phyloP scores from a whole-genome alignment of 768 basidiomycete species.

The Suillus alpinus region DNA sequence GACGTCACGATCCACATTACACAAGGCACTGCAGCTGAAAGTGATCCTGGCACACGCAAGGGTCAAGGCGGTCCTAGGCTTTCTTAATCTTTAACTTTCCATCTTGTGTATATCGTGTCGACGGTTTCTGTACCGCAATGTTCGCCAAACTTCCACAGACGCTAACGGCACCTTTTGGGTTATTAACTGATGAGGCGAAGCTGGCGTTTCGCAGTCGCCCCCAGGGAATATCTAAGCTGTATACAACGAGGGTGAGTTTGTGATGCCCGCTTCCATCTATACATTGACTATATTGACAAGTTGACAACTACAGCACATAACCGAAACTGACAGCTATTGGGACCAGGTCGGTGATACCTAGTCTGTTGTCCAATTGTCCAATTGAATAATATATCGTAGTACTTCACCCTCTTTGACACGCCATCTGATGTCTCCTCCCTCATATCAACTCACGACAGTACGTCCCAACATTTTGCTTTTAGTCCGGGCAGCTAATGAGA shows the following conservation, averaged over 20 bases:
- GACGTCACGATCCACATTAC: not conserved
- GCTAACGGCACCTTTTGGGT: conserved; percentile 71
- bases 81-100: not conserved
- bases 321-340: conserved; percentile 81
- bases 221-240: conserved; percentile 74
- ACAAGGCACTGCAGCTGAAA: not conserved
- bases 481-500: conserved; percentile 8
- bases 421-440: conserved; percentile 90
- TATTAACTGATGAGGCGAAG: conserved; percentile 85
- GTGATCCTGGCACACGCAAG: not conserved
- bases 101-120: not conserved
- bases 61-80: not conserved
- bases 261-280: not conserved
- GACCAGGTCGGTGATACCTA: conserved; percentile 60
- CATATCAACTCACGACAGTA: conserved; percentile 82
- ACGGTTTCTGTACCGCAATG: conserved; percentile 34
- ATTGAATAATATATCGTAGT: conserved; percentile 43
- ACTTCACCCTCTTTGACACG: conserved; percentile 81
- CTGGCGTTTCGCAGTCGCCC: conserved; percentile 84
- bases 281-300: conserved; percentile 4
- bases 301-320: conserved; percentile 56
- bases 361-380: not conserved
- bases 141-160: conserved; percentile 71
- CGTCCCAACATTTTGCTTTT: conserved; percentile 25
- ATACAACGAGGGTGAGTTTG: conserved; percentile 62